A percentile compares a stretch with the other conserved stretches of the same genome.
Evolutionary conservation across 1,139 yeast genomes (phyloP).

Genomic region (Yamadazyma kanchanaburiensis): DNA sequence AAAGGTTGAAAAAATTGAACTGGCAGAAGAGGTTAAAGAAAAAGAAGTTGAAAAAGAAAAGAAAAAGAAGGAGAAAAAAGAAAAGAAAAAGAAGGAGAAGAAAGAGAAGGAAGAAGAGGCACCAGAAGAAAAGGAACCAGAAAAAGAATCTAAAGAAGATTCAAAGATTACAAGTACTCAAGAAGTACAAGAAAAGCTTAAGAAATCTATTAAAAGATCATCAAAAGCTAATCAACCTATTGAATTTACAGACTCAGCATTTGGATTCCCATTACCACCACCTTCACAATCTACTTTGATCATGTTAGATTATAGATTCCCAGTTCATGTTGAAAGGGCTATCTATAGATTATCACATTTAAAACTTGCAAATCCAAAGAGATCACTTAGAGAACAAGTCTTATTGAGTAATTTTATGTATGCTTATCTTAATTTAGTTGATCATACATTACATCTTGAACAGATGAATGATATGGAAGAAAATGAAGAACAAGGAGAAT

Average conservation of each 20-base stretch:
- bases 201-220: slow-evolving; percentile 40
- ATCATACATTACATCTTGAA: slow-evolving; percentile 78
- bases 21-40: slow-evolving; percentile 2
- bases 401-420: slow-evolving; percentile 94
- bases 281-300: slow-evolving; percentile 70
- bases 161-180: slow-evolving; percentile 29
- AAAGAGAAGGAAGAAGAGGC: slow-evolving; percentile 2
- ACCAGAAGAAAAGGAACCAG: slow-evolving; percentile 3
- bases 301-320: slow-evolving; percentile 82
- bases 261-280: slow-evolving; percentile 83
- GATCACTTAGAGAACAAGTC: slow-evolving; percentile 90
- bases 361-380: slow-evolving; percentile 88
- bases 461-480: slow-evolving; percentile 21
- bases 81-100: slow-evolving; percentile 3
- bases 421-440: slow-evolving; percentile 89
- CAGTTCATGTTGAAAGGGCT: slow-evolving; percentile 94
- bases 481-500: not conserved
- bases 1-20: not conserved
- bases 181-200: slow-evolving; percentile 46
- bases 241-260: slow-evolving; percentile 76
- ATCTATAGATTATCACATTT: slow-evolving; percentile 88
- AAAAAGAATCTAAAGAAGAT: slow-evolving; percentile 8
- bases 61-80: slow-evolving; percentile 1
- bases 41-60: not conserved
- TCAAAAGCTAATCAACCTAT: slow-evolving; percentile 65